Conservation (phyloP, 768 basidiomycete species). For the Gautieria morchelliformis region DNA sequence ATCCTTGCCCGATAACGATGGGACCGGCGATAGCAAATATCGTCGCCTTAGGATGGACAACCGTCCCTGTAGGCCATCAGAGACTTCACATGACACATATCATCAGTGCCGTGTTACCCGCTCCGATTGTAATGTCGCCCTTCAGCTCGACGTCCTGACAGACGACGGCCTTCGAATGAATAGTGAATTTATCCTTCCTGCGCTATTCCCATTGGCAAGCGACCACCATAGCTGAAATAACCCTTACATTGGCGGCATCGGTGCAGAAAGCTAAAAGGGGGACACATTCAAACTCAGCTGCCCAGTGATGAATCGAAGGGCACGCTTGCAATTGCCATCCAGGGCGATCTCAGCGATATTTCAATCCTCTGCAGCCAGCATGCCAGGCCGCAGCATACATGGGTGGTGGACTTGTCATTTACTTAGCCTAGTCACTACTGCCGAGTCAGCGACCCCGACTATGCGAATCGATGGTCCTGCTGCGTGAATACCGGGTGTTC, state of each 20-base stretch:
- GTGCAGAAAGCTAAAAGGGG: too few species aligned
- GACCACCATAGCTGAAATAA: background rate
- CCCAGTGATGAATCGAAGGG: too few species aligned
- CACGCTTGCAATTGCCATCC: too few species aligned
- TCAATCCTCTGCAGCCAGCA: too few species aligned
- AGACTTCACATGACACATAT: background rate
- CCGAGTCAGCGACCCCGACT: too few species aligned
- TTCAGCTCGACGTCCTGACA: conserved; percentile 92
- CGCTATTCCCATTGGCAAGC: background rate
- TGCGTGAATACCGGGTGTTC: too few species aligned
- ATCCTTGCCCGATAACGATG: conserved; percentile 79
- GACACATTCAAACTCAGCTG: background rate
- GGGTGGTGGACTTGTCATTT: too few species aligned
- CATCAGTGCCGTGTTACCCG: conserved; percentile 35
- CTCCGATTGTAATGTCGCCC: conserved; percentile 88
- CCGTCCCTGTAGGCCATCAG: conserved; percentile 43
- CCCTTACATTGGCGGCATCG: background rate
- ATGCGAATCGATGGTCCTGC: too few species aligned
- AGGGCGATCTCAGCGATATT: too few species aligned
- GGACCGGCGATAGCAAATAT: conserved; percentile 88
- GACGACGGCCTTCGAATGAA: conserved; percentile 84
- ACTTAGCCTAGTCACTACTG: too few species aligned
- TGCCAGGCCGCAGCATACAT: too few species aligned
- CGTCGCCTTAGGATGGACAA: conserved; percentile 91
- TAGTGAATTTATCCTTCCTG: conserved; percentile 82